Evolutionary conservation across 2,329 filamentous ascomycete species (phyloP).

Genomic region (Hortaea sp.): DNA sequence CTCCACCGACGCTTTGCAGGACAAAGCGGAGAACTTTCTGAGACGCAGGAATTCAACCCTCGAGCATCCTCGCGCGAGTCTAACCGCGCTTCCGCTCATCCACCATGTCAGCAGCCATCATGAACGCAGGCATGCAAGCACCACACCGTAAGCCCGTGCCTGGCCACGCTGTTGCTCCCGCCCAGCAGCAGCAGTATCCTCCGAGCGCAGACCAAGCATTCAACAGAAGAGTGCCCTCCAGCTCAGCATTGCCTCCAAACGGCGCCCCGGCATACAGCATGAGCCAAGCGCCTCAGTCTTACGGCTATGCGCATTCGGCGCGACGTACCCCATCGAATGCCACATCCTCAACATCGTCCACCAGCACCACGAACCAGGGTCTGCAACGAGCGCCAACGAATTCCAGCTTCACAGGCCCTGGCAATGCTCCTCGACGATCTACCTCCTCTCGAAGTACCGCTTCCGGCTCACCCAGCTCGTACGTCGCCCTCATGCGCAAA

Average conservation of each 20-base stretch:
- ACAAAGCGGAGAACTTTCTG: not conserved
- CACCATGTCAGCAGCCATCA: conserved; percentile 8
- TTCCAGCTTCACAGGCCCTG: conserved; percentile 14
- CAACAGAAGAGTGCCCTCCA: not conserved
- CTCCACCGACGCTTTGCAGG: not conserved
- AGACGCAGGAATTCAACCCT: not conserved
- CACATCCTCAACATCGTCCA: conserved; percentile 60
- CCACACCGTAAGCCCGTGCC: conserved; percentile 10
- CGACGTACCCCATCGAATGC: conserved; percentile 57
- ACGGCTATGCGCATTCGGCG: conserved; percentile 1
- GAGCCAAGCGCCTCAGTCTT: conserved; percentile 2
- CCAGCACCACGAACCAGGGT: conserved; percentile 31
- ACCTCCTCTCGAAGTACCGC: conserved; percentile 63
- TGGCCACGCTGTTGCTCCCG: not conserved
- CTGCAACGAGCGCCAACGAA: conserved; percentile 40
- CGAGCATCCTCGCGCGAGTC: not conserved
- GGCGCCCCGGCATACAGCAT: conserved; percentile 1
- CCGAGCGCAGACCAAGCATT: not conserved
- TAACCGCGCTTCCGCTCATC: not conserved
- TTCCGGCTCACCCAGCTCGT: conserved; percentile 55
- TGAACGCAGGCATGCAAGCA: conserved; percentile 6
- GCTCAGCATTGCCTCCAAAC: conserved; percentile 1
- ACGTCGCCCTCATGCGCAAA: conserved; percentile 89
- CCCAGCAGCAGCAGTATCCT: conserved; percentile 3
- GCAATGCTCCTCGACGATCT: conserved; percentile 53